Evolutionary conservation across 495 filamentous ascomycete genomes (phyloP), one percentile per base, ranked within the genome.

Genomic region (Aspergillus leporis): DNA sequence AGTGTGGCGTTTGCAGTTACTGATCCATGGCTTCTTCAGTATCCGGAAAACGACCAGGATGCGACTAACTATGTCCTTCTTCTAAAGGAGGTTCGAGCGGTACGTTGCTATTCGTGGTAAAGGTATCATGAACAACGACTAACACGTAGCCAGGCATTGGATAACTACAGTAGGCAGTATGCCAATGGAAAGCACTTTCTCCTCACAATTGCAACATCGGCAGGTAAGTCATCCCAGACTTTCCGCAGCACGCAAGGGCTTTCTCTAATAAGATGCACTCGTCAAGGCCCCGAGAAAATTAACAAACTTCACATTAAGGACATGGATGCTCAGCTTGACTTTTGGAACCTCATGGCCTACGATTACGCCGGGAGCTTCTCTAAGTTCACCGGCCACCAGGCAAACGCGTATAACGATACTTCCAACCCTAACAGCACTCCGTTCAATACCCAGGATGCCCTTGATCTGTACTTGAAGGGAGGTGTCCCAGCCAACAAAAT

Each of bases 351-450:
- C 19, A 92, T 93, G 89, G 86, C 85, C 13, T 91, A 91, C 60
- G 88, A 91, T 67, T 90, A 85, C 61, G 79, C 86, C 13, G 87
- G 88, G 51, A 80, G 80, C 30, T 96, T 90, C 90, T 87, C 89
- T 61, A 63, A 74, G 8, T 71, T 73, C 6, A 78, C 88, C 23
- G 90, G 88, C 19, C 87, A 96, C 66, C 85, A 90, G 70, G 80
- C 91, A 18, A 96, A 96, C 66, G 67, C 96, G 34, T 90, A 80
- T 70, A 59, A 70, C 14, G 85, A 81, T 31, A 62, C 59, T 16
- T 49, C 69, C 10, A 82, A 84, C 64, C 81, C 85, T 0, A 38
- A 64, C 6, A 73, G 78, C 61, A 96, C 91, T 4, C 87, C 86
- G 1, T 92, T 88, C 67, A 88, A 78, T 71, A 87, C 86, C 14